Conservation (phyloP, 331 rosid genomes). For the Rosa hybrid region DNA sequence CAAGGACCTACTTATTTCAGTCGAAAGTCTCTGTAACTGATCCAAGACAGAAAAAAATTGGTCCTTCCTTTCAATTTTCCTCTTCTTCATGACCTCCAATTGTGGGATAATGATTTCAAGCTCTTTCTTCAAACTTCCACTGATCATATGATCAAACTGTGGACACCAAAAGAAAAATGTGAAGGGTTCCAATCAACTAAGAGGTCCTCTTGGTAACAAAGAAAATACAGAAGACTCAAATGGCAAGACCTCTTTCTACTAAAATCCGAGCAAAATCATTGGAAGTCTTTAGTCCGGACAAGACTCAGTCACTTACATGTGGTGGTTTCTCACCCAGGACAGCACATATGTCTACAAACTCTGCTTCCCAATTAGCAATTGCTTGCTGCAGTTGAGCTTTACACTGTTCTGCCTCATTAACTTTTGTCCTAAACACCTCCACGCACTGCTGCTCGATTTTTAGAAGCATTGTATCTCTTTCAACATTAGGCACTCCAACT, state of each 20-base stretch:
- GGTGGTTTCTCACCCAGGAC: constrained; percentile 48
- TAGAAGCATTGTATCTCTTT: constrained; percentile 42
- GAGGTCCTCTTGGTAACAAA: neutral
- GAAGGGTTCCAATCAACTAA: constrained; percentile 10
- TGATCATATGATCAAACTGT: constrained; percentile 38
- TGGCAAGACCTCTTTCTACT: neutral
- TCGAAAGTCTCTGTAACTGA: constrained; percentile 47
- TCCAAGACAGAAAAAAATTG: constrained; percentile 41
- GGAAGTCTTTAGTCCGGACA: constrained; percentile 14
- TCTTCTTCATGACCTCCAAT: constrained; percentile 43
- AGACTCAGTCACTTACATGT: constrained; percentile 32
- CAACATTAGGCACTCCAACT: constrained; percentile 53
- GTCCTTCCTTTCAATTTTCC: constrained; percentile 47
- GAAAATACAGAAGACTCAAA: neutral
- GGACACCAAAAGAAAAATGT: constrained; percentile 5
- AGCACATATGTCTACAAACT: constrained; percentile 40
- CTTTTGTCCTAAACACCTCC: constrained; percentile 40
- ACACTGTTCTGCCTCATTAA: constrained; percentile 43
- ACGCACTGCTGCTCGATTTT: constrained; percentile 55
- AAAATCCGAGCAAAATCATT: neutral
- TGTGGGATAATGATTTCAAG: constrained; percentile 39
- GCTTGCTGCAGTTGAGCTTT: constrained; percentile 44
- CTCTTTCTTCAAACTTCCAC: constrained; percentile 50
- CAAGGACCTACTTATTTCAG: constrained; percentile 29
- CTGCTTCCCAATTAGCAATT: constrained; percentile 42